These are phyloP conservation scores for Fusarium sp. DNA, from an alignment of 2,329 filamentous ascomycete species.

Conservation along the genomic window DNA sequence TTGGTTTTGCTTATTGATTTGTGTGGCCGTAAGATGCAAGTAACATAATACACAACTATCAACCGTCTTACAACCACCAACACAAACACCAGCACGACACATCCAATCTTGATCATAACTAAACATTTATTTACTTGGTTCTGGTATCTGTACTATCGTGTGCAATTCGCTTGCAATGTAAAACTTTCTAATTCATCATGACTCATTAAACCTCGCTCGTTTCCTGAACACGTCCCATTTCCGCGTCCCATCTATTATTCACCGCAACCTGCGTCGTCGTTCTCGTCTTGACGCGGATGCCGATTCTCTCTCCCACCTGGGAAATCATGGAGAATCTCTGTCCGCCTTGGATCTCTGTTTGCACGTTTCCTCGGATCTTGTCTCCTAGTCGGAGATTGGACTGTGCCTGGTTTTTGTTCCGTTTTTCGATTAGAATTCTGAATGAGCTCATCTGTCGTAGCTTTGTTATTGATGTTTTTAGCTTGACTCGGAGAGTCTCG, in stretches of 20 bases:
- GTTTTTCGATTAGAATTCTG: conserved; percentile 8
- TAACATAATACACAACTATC: neutral
- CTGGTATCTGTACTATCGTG: neutral
- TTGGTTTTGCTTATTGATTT: neutral
- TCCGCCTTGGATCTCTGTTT: conserved; percentile 44
- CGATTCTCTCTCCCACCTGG: conserved; percentile 31
- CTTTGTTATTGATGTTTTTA: conserved; percentile 10
- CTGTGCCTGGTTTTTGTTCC: conserved; percentile 40
- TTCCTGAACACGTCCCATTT: conserved; percentile 18
- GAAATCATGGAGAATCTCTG: conserved; percentile 41
- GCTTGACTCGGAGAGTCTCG: neutral
- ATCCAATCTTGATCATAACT: neutral
- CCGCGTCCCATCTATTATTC: conserved; percentile 14
- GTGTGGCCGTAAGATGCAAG: neutral
- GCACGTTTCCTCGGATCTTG: conserved; percentile 44
- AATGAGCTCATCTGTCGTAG: neutral
- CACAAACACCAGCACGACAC: neutral
- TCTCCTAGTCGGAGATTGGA: conserved; percentile 44
- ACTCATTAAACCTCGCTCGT: conserved; percentile 15
- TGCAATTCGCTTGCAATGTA: neutral
- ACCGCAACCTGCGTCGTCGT: conserved; percentile 30
- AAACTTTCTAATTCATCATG: conserved; percentile 11
- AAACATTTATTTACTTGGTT: neutral
- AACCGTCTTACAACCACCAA: neutral
- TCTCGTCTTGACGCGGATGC: conserved; percentile 39